Evolutionary conservation across 164 flowering plant genomes (phyloP).

Genomic region (Nymphaea colorata): DNA sequence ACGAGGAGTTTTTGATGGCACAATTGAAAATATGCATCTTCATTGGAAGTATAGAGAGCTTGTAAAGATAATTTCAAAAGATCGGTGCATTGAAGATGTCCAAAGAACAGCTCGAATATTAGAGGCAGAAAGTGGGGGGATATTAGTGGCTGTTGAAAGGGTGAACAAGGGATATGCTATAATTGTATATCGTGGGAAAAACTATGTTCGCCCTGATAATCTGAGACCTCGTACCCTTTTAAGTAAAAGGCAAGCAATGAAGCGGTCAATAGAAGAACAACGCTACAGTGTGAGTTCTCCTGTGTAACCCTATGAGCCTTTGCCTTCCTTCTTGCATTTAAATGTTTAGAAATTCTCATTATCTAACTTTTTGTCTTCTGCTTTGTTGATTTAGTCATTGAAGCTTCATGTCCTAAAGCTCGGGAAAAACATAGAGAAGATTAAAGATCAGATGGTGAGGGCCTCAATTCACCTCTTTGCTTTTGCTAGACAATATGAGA

Average conservation of each 20-base stretch:
- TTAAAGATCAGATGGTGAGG: slow-evolving; percentile 63
- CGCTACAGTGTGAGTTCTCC: slow-evolving; percentile 50
- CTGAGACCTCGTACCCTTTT: slow-evolving; percentile 73
- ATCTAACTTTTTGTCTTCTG: not conserved
- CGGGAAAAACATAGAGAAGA: slow-evolving; percentile 30
- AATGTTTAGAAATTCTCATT: not conserved
- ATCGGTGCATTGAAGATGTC: slow-evolving; percentile 40
- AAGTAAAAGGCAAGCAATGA: slow-evolving; percentile 72
- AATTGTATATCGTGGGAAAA: slow-evolving; percentile 89
- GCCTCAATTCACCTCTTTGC: slow-evolving; percentile 2
- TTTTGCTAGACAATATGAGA: too few species aligned
- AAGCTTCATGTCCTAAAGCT: slow-evolving; percentile 87
- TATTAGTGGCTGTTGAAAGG: slow-evolving; percentile 80
- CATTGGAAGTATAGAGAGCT: slow-evolving; percentile 99
- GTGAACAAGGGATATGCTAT: slow-evolving; percentile 74
- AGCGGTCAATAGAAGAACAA: slow-evolving; percentile 76
- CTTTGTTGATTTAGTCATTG: slow-evolving; percentile 62
- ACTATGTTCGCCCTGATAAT: slow-evolving; percentile 59
- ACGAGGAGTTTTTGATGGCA: slow-evolving; percentile 87
- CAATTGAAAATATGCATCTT: slow-evolving; percentile 93
- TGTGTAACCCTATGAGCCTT: not conserved
- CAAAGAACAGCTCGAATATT: slow-evolving; percentile 48
- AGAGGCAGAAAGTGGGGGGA: slow-evolving; percentile 96
- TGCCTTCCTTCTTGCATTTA: not conserved
- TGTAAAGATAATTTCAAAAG: slow-evolving; percentile 63